Evolutionary conservation across 345 rosid genomes (phyloP).

Genomic region (Carallia brachiata): DNA sequence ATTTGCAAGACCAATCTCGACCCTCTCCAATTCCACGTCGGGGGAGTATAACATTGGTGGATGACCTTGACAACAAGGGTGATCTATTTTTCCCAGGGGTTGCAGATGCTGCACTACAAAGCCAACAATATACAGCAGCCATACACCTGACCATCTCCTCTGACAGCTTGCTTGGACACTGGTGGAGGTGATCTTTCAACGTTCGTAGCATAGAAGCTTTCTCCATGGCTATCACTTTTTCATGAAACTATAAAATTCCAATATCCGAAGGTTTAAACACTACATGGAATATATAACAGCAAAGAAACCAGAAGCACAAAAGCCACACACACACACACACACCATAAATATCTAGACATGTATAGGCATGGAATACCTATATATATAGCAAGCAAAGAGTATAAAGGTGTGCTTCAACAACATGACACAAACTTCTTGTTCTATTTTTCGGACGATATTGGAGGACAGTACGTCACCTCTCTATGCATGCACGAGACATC

Average conservation of each 20-base stretch:
- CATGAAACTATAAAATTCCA: conserved; percentile 33
- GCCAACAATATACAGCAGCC: conserved; percentile 86
- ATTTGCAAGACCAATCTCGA: conserved; percentile 63
- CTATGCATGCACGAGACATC: background rate
- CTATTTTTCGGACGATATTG: no score
- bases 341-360: no score
- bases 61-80: conserved; percentile 56
- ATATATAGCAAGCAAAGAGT: no score
- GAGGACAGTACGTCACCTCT: no score
- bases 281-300: background rate
- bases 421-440: no score
- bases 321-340: no score
- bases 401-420: no score
- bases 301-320: background rate
- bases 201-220: conserved; percentile 41
- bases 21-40: conserved; percentile 44
- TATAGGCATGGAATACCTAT: no score
- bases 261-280: conserved; percentile 15
- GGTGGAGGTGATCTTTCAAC: conserved; percentile 75
- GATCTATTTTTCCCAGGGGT: conserved; percentile 44
- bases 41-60: conserved; percentile 63
- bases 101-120: conserved; percentile 44
- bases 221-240: conserved; percentile 27
- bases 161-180: conserved; percentile 85
- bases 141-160: conserved; percentile 91